Base-by-base conservation (phyloP, 768 basidiomycete species). In the Tylopilus plumbeoviolaceoides region DNA sequence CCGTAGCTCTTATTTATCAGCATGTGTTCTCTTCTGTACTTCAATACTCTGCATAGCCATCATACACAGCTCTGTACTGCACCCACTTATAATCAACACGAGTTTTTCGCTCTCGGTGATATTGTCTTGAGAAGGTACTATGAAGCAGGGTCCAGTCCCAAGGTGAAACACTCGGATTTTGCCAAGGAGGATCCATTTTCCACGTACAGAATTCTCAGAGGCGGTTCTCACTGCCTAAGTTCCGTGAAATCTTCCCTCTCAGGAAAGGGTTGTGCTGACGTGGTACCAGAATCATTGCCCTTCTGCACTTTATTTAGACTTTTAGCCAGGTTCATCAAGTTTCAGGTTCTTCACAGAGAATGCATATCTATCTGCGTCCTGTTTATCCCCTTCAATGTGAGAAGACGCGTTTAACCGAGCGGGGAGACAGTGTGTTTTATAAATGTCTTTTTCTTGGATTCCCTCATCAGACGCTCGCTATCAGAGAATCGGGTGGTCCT, bases 361-460 rank as follows among this genome's bases (percentile, higher is more conserved):
- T 50, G 3, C 44, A 11, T 54, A 43, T 33, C 41, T 30, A 21
- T 50, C 45, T 42, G 45, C 18, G 21, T 28, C 57, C 57, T 53
- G 33, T 35, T 53, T 62, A 62, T 67, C 56, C 54, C 56, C 58
- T 51, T 49, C 44, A 4, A 44, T 50, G 50, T 54, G 63, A 50
- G 52, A 67, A 56, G 33, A 46, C 44, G 43, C 25, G 40, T 42
- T 30, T 38, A 57, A 47, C 46, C 46, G 38, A 50, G 44, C 36
- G 51, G 50, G 23, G 12, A 45, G 62, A 64, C 67, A 33, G 67
- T 68, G 65, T 54, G 51, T 27, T 30, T 54, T 60, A 66, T 58
- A 57, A 62, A 57, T 63, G 58, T 21, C 18, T 30, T 56, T 57
- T n/a, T 61, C 64, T 58, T 58, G 58, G 50, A 45, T 53, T 61